phyloP scores from a whole-genome alignment of 1,139 yeast genomes.

The Meyerozyma sp. region DNA sequence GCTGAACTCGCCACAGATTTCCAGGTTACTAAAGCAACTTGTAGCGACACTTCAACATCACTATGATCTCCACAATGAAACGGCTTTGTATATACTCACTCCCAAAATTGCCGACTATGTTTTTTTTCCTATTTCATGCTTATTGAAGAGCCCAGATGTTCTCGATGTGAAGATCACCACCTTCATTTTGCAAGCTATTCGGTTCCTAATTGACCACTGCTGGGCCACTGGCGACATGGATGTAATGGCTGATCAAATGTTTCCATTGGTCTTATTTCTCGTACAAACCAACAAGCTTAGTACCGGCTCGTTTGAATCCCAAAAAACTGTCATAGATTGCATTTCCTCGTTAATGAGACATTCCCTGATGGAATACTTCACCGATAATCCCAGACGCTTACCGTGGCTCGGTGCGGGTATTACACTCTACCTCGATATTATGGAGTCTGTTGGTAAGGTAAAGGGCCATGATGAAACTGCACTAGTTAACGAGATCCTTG shows the following conservation, averaged over 20 bases:
- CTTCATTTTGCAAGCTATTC: conserved; percentile 7
- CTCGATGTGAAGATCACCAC: conserved; percentile 3
- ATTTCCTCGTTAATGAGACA: conserved; percentile 12
- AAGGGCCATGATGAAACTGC: conserved; percentile 15
- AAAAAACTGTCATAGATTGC: conserved; percentile 14
- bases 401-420: conserved; percentile 24
- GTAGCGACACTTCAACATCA: conserved; percentile 13
- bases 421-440: conserved; percentile 16
- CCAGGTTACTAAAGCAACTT: conserved; percentile 6
- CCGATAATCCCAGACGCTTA: conserved; percentile 13
- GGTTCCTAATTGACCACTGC: conserved; percentile 33
- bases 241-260: conserved; percentile 42
- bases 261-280: conserved; percentile 31
- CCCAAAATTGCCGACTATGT: conserved; percentile 53
- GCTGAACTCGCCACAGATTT: conserved; percentile 9
- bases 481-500: conserved; percentile 8
- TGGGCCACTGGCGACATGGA: conserved; percentile 38
- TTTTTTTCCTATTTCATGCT: conserved; percentile 52
- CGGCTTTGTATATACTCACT: conserved; percentile 22
- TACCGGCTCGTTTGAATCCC: conserved; percentile 14
- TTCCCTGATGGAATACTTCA: conserved; percentile 20
- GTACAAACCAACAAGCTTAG: neutral
- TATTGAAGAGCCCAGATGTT: conserved; percentile 36
- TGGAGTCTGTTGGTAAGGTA: conserved; percentile 8
- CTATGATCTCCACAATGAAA: conserved; percentile 7